Base-by-base conservation (phyloP, 805 yeast genomes). In the Spathaspora boniae region DNA sequence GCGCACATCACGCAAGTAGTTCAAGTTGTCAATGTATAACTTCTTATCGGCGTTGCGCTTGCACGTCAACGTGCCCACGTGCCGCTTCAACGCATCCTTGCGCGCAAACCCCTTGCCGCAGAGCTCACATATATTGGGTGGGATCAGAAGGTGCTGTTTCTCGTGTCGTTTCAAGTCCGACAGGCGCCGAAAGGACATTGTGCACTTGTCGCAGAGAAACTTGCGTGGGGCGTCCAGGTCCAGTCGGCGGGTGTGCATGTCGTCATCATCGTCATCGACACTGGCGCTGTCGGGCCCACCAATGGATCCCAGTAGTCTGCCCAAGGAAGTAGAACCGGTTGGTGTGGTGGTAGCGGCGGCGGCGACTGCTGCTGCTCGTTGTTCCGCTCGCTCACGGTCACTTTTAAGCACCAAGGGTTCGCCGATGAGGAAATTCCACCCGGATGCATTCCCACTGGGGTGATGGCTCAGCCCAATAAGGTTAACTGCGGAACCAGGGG, bases 91-190 rank as follows among this genome's bases (percentile, higher is more conserved):
- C 0, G 93, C 93, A 58, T 84, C 94, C 48, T 82, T 82, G 31
- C 94, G 63, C 2, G 93, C 91, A 68, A 84, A 84, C 0, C 93
- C 89, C 51, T 84, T 84, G 24, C 86, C 86, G 62, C 94, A 84
- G 12, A 68, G 60, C 5, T 80, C 76, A 57, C 94, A 84, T 31
- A 82, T 76, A 50, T 85, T 81, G 1, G 91, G 89, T 6, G 86
- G 74, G 2, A 81, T 76, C 16, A 78, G 69, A 31, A 81, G 58
- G 58, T 84, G 94, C 28, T 82, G 86, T 50, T 83, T 78, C 47
- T 80, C 85, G 51, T 83, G 93, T 37, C 91, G 68, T 52, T 80
- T 79, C 46, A 82, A 65, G 56, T 82, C 91, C 2, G 81, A 72
- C 1, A 83, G 73, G 25, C 93, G 64, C 35, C 82, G 68, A 54